Evolutionary conservation across 2,329 filamentous ascomycete genomes (phyloP).

Genomic region (Zasmidium cellare): DNA sequence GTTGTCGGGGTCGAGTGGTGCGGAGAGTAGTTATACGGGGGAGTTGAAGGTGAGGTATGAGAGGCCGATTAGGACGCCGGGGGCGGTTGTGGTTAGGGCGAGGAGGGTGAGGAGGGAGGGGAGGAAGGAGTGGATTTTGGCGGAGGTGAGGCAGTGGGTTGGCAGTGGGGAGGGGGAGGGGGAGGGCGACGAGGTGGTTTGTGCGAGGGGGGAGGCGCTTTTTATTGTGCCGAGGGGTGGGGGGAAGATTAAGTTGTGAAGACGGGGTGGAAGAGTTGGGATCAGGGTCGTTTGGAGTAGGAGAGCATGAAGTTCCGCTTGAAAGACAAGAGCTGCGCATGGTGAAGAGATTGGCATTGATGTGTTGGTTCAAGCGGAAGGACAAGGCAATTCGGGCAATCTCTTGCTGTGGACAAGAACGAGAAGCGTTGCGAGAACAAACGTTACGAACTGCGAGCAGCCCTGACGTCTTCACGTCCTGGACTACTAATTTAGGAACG

Average conservation of each 20-base stretch:
- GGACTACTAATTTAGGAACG: too few relatives aligned
- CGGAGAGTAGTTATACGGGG: conserved; percentile 46
- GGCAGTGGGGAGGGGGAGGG: conserved; percentile 32
- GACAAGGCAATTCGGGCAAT: too few relatives aligned
- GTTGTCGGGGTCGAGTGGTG: conserved; percentile 16
- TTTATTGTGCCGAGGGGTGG: conserved; percentile 43
- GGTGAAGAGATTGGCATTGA: too few relatives aligned
- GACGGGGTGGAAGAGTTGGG: background rate
- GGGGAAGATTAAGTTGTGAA: background rate
- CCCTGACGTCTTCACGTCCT: too few relatives aligned
- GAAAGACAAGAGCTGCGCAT: too few relatives aligned
- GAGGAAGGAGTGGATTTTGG: conserved; percentile 55
- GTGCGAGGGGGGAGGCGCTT: conserved; percentile 56
- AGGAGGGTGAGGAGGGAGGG: conserved; percentile 47
- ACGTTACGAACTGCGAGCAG: too few relatives aligned
- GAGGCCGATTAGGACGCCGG: conserved; percentile 53
- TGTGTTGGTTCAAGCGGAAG: too few relatives aligned
- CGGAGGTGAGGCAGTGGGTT: conserved; percentile 41
- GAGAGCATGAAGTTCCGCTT: too few relatives aligned
- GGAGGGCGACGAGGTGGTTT: conserved; percentile 48
- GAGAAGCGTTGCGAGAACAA: too few relatives aligned
- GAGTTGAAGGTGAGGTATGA: conserved; percentile 59
- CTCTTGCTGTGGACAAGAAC: too few relatives aligned
- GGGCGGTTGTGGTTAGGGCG: conserved; percentile 49
- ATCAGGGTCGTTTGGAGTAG: too few relatives aligned